Evolutionary conservation across 441 rosid genomes (phyloP).

Genomic region (Codiaeum variegatum): DNA sequence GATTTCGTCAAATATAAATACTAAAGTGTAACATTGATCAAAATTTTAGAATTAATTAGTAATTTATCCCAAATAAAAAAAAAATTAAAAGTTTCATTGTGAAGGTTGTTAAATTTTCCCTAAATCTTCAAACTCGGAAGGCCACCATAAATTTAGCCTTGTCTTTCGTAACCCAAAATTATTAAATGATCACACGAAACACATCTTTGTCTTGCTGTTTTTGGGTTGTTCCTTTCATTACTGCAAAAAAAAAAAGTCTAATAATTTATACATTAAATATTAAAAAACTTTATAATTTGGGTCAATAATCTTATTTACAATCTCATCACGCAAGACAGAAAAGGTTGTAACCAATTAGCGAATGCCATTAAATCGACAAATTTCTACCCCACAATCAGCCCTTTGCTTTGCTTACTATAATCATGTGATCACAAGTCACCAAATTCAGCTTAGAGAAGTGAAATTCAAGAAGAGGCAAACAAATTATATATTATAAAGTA

Average conservation of each 20-base stretch:
- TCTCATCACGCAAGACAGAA: neutral
- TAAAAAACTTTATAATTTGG: constrained; percentile 2
- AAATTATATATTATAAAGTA: neutral
- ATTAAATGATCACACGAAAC: constrained; percentile 20
- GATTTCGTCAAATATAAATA: too few species aligned
- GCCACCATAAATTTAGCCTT: constrained; percentile 13
- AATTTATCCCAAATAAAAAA: too few species aligned
- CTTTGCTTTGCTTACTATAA: neutral
- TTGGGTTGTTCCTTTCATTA: constrained; percentile 23
- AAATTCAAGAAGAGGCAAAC: constrained; percentile 14
- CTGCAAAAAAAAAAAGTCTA: neutral
- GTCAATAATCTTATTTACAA: neutral
- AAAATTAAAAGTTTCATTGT: too few species aligned
- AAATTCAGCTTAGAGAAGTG: neutral
- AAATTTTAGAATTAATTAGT: too few species aligned
- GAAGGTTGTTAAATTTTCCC: too few species aligned
- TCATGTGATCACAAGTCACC: neutral
- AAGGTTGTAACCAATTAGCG: constrained; percentile 6
- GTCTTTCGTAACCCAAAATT: constrained; percentile 8
- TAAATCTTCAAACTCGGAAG: neutral
- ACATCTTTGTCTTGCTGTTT: constrained; percentile 23
- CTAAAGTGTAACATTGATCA: too few species aligned
- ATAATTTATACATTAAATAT: constrained; percentile 5
- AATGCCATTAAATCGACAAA: constrained; percentile 3
- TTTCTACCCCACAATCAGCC: neutral